Percentiles rank a stretch among this genome's conserved stretches.
Evolutionary conservation across 495 filamentous ascomycete genomes (phyloP).

Genomic region (Daldinia concentrica): DNA sequence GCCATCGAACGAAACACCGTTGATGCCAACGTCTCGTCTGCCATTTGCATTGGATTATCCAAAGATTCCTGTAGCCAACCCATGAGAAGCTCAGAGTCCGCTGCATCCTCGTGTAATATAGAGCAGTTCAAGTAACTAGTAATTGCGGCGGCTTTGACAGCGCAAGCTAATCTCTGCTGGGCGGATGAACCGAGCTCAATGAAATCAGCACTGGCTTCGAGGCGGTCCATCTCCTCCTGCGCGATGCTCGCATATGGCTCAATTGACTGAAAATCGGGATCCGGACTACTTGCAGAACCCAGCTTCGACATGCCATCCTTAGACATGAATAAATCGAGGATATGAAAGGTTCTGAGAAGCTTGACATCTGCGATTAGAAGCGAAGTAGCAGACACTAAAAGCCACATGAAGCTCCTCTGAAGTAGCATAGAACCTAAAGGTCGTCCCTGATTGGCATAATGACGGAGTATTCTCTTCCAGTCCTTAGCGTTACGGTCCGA

Average conservation of each 20-base stretch:
- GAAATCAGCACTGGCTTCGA: slow-evolving; percentile 92
- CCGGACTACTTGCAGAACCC: slow-evolving; percentile 51
- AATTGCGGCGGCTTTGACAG: slow-evolving; percentile 84
- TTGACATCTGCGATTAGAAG: slow-evolving; percentile 70
- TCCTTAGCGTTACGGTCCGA: slow-evolving; percentile 64
- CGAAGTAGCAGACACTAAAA: slow-evolving; percentile 81
- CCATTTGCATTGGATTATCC: slow-evolving; percentile 80
- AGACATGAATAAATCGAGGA: slow-evolving; percentile 80
- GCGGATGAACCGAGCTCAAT: slow-evolving; percentile 82
- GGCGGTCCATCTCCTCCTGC: slow-evolving; percentile 78
- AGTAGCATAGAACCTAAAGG: slow-evolving; percentile 93
- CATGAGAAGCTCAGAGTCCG: slow-evolving; percentile 82
- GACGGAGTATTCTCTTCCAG: slow-evolving; percentile 85
- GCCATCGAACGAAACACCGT: slow-evolving; percentile 83
- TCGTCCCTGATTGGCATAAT: slow-evolving; percentile 79
- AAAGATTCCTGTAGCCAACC: slow-evolving; percentile 86
- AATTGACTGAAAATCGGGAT: slow-evolving; percentile 64
- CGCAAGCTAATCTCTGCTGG: slow-evolving; percentile 86
- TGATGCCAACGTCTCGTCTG: slow-evolving; percentile 74
- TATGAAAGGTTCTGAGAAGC: slow-evolving; percentile 65
- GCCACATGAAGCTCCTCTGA: slow-evolving; percentile 83
- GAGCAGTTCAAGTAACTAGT: slow-evolving; percentile 86
- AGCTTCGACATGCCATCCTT: slow-evolving; percentile 50
- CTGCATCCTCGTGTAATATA: slow-evolving; percentile 77
- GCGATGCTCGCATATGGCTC: slow-evolving; percentile 79